These are phyloP conservation scores for Caryopteris hybrid DNA, from an alignment of 305 asterid genomes.

Conservation along the genomic window DNA sequence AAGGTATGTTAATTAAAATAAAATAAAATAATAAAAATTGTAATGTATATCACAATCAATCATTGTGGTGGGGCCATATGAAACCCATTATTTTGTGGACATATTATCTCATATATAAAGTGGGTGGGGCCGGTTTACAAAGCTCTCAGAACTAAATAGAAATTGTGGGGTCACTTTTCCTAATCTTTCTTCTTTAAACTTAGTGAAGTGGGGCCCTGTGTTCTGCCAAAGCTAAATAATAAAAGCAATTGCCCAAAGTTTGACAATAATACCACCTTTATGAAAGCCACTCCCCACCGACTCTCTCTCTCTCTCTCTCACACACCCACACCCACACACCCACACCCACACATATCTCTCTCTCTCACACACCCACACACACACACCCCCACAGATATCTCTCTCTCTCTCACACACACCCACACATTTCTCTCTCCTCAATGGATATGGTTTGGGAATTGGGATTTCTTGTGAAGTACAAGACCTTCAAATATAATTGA, in stretches of 20 bases:
- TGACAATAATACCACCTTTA: slow-evolving; percentile 43
- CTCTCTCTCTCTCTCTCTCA: slow-evolving; percentile 21
- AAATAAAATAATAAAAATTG: not conserved
- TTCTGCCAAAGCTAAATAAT: slow-evolving; percentile 34
- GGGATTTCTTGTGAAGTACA: slow-evolving; percentile 8
- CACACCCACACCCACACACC: too few relatives aligned
- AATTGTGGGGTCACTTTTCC: slow-evolving; percentile 42
- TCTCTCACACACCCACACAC: not conserved
- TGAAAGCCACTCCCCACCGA: slow-evolving; percentile 49
- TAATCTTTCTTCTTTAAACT: slow-evolving; percentile 16
- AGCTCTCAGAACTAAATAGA: slow-evolving; percentile 7
- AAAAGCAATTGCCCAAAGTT: slow-evolving; percentile 43
- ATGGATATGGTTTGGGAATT: slow-evolving; percentile 6
- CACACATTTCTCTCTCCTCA: not conserved
- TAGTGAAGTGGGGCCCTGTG: slow-evolving; percentile 30
- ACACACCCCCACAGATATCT: too few relatives aligned
- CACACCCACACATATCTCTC: not conserved
- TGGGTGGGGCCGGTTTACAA: slow-evolving; percentile 22
- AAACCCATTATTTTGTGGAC: slow-evolving; percentile 23
- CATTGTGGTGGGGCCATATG: slow-evolving; percentile 31
- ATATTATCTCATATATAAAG: slow-evolving; percentile 25
- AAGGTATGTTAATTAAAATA: too few relatives aligned
- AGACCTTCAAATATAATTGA: not conserved
- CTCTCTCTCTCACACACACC: slow-evolving; percentile 6
- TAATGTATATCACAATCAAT: slow-evolving; percentile 18